Base-by-base conservation (phyloP, 768 basidiomycete species). In the Lentinula aciculospora region DNA sequence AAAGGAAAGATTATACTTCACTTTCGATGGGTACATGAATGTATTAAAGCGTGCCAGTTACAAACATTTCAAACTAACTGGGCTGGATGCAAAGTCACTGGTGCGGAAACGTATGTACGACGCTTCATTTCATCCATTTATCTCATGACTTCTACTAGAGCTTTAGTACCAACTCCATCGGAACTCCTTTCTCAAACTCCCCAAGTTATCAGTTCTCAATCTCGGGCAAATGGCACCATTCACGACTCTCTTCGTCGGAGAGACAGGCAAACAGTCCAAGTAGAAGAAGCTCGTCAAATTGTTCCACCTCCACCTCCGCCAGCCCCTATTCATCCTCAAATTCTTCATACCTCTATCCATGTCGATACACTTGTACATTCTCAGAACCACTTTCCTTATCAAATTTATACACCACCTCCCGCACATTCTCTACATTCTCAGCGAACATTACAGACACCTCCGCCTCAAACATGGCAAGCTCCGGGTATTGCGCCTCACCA, bases 41-140 rank as follows among this genome's bases (percentile, higher is more conserved):
- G 92, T 64, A 76, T 94, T 63, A 82, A 85, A 63, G 72, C 78
- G 5, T 80, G 82, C 51, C 77, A 80, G 45, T 75, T 94, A 32
- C 87, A 89, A 67, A 89, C 88, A 0, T 92, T 86, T 65, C 79
- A 82, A 50, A 82, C 75, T 57, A 84, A 89, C 63, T 94, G 87
- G 82, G 89, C 86, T 10, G 88, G 83, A 25, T 93, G 88, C 63
- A 92, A 88, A 72, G 82, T 94, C 19, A 85, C 81, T 19, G 91
- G 90, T 23, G 77, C 74, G 17, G 89, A 93, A 70, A 71, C 75
- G 90, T 93, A 71, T 34, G 79, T n/a, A 9, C 36, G 23, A 19
- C 10, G 9, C 23, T 44, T 34, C 31, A 29, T 34, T 45, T 28
- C 23, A 44, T 21, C 60, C 57, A 21, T 36, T 49, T 7, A 36